Base-by-base conservation (phyloP, 495 filamentous ascomycete genomes). In the Annulohypoxylon moriforme region DNA sequence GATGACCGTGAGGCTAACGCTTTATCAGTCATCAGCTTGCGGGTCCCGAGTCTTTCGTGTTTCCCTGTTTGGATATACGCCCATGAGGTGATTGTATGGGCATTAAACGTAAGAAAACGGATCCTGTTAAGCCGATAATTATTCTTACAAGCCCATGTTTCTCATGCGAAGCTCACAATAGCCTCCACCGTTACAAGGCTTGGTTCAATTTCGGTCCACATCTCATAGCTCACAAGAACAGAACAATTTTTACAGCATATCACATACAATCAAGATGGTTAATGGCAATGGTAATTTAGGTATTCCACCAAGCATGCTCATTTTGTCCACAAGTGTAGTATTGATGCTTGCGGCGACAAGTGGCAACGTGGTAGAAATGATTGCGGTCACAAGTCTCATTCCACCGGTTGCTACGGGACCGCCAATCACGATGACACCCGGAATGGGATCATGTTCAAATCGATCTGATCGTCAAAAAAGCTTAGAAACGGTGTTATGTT, bases 371-470 rank as follows among this genome's bases (percentile, higher is more conserved):
- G 59, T 55, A 64, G 9, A 20, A 72, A 68, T 60, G 64, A 68
- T 62, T 68, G 46, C 33, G 60, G 65, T 72, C 64, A 68, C 64
- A 68, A 52, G 60, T 68, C 52, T 56, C 60, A 68, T 68, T 62
- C 53, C 64, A 64, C 47, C 60, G 53, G 69, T 46, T 64, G 47
- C 38, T 64, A 49, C 69, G 64, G 60, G 56, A 40, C 33, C 46
- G 47, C 64, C 69, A 72, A 72, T 60, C 60, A 68, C 31, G 47
- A 64, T 27, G 10, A 29, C 55, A 29, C 18, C 58, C 63, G 59
- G 46, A 44, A 62, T 52, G 50, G 13, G 20, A 49, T 64, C 47
- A 18, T 40, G 18, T 64, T 56, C 14, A 59, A 59, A 40, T 63
- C 50, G 29, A 50, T 34, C 20, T 63, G 59, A 69, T 58, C 59